Evolutionary conservation across 2,329 filamentous ascomycete species (phyloP).

Genomic region (Eutypella sp.): DNA sequence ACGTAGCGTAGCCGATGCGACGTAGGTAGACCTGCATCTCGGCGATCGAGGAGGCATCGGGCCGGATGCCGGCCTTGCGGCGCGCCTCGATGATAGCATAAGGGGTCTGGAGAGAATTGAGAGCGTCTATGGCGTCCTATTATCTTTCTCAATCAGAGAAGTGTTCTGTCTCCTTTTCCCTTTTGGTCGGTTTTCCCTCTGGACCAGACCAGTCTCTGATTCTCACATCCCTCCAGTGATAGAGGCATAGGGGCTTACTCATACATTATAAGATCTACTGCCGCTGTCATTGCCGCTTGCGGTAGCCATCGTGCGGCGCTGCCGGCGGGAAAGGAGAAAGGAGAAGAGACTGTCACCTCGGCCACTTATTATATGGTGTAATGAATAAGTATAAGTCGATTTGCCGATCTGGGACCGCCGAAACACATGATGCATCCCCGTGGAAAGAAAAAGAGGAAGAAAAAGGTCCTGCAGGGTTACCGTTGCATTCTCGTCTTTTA

Average conservation of each 20-base stretch:
- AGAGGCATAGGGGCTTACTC: slow-evolving; percentile 1
- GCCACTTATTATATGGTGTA: too few relatives aligned
- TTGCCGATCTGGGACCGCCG: slow-evolving; percentile 12
- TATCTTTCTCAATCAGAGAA: slow-evolving; percentile 8
- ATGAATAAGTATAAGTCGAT: slow-evolving; percentile 6
- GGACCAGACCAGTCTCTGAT: too few relatives aligned
- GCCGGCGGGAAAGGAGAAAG: slow-evolving; percentile 3
- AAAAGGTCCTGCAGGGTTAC: not conserved
- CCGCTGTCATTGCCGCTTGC: not conserved
- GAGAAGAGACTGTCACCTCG: slow-evolving; percentile 4
- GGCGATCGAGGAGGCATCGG: slow-evolving; percentile 64
- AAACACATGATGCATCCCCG: slow-evolving; percentile 26
- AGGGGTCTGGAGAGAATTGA: slow-evolving; percentile 90
- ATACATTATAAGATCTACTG: slow-evolving; percentile 21
- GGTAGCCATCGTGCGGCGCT: slow-evolving; percentile 22
- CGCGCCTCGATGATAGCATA: slow-evolving; percentile 76
- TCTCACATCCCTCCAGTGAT: too few relatives aligned
- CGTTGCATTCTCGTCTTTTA: not conserved
- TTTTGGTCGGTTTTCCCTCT: not conserved
- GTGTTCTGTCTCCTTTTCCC: too few relatives aligned
- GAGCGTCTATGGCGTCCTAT: slow-evolving; percentile 76
- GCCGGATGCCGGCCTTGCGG: slow-evolving; percentile 64
- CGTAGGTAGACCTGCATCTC: slow-evolving; percentile 77
- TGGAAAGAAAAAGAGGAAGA: too few relatives aligned
- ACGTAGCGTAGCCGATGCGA: slow-evolving; percentile 68